Percentiles rank a stretch among this genome's conserved stretches.
These are phyloP conservation scores for Phialophora chinensis DNA, from an alignment of 2,329 filamentous ascomycete species.

Conservation along the genomic window DNA sequence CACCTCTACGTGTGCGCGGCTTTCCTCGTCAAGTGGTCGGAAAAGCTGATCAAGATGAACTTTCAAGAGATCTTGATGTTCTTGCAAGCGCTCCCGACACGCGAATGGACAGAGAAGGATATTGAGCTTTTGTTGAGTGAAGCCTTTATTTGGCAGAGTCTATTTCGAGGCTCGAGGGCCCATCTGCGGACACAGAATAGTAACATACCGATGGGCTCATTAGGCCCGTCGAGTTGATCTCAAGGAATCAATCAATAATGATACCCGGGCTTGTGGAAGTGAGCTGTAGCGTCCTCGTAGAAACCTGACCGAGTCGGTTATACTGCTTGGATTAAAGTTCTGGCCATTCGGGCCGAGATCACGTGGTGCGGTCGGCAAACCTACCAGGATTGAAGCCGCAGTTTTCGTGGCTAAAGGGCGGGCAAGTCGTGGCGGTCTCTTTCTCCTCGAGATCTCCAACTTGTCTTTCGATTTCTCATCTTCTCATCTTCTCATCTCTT, in stretches of 20 bases:
- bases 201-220: conserved; percentile 33
- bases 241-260: background rate
- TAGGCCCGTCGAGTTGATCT: conserved; percentile 37
- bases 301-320: background rate
- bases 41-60: conserved; percentile 94
- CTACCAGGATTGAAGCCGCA: background rate
- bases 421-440: background rate
- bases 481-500: background rate
- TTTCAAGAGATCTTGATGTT: conserved; percentile 98
- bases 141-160: conserved; percentile 97
- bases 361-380: background rate
- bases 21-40: conserved; percentile 97
- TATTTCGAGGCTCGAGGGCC: conserved; percentile 92
- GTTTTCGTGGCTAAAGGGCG: background rate
- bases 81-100: conserved; percentile 88
- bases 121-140: conserved; percentile 94
- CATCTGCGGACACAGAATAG: conserved; percentile 66
- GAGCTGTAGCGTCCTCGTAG: background rate
- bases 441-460: conserved; percentile 4
- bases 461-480: conserved; percentile 4
- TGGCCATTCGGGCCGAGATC: background rate
- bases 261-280: background rate
- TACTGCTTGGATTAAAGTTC: background rate
- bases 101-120: conserved; percentile 96
- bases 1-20: conserved; percentile 98